Evolutionary conservation across 164 flowering plant genomes (phyloP).

Genomic region (Vitis rotundifolia): DNA sequence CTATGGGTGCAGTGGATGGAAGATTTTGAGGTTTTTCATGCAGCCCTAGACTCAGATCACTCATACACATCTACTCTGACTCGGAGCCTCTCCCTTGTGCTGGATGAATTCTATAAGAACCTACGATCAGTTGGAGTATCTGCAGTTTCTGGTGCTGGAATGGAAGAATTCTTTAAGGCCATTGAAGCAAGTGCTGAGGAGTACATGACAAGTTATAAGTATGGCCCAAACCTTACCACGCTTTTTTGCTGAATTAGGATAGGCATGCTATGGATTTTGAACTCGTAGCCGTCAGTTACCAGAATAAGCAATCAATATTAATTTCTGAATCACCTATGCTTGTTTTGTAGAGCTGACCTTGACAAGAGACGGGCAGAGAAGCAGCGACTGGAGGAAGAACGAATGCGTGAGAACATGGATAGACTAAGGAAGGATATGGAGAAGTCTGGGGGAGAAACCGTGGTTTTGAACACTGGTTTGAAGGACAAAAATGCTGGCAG

Average conservation of each 20-base stretch:
- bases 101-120: constrained; percentile 89
- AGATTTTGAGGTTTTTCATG: constrained; percentile 88
- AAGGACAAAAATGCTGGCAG: constrained; percentile 43
- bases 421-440: constrained; percentile 88
- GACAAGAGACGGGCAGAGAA: constrained; percentile 90
- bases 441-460: constrained; percentile 66
- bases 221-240: constrained; percentile 6
- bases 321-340: background rate
- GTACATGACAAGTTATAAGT: constrained; percentile 92
- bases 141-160: constrained; percentile 88
- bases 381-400: constrained; percentile 75
- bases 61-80: constrained; percentile 74
- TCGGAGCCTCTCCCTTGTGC: constrained; percentile 77
- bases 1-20: constrained; percentile 83
- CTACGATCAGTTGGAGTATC: constrained; percentile 89
- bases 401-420: constrained; percentile 69
- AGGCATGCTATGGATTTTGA: background rate
- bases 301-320: background rate
- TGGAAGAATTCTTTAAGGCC: constrained; percentile 81
- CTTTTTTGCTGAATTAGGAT: background rate
- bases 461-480: constrained; percentile 82
- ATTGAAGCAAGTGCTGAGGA: constrained; percentile 86
- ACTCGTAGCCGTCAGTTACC: no score
- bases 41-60: constrained; percentile 69
- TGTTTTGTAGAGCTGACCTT: constrained; percentile 71